Base-by-base conservation (phyloP, 2,329 filamentous ascomycete species). In the Penicillium sp. region DNA sequence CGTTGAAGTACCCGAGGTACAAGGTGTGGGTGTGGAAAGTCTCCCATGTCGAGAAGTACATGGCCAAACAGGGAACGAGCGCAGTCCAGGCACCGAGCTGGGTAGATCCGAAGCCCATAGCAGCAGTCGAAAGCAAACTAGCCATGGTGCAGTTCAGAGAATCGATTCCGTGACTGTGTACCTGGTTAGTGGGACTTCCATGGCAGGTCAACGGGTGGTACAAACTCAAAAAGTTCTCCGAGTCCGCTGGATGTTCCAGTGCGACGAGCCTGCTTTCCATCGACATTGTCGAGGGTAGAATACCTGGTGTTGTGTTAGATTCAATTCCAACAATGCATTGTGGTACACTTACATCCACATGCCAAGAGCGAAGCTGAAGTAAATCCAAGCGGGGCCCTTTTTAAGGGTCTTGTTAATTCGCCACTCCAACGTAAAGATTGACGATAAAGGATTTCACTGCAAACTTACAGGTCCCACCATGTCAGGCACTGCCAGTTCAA, bases 31-130 rank as follows among this genome's bases (percentile, higher is more conserved):
- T 97, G 76, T 99, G 94, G 73, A 97, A 99, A 1, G 94, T 99
- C 77, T 99, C 94, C 94, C 94, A 99, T 2, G 94, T 99, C 3
- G 93, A 97, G 77, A 99, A 97, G 81, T 96, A 99, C 94, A 99
- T 99, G 56, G 94, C 90, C 42, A 99, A 79, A 65, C 92, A 95
- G 1, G 94, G 94, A 56, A 93, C 86, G 41, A 99, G 79, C 1
- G 92, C 92, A 1, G 94, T 97, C 72, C 96, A 95, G 53, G 94
- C 88, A 61, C 94, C 94, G 18, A 90, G 85, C 59, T 86, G 87
- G 16, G 89, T 90, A 4, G 89, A 85, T 39, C 94, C 94, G 48
- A 96, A 83, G 24, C 90, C 93, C 88, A 99, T 94, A 49, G 93
- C 92, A 14, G 90, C 93, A 5, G 90, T 93, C 75, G 97, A 91